Evolutionary conservation across 352 stramenopile genomes (phyloP).

Genomic region (Globisporangium orthogonon): DNA sequence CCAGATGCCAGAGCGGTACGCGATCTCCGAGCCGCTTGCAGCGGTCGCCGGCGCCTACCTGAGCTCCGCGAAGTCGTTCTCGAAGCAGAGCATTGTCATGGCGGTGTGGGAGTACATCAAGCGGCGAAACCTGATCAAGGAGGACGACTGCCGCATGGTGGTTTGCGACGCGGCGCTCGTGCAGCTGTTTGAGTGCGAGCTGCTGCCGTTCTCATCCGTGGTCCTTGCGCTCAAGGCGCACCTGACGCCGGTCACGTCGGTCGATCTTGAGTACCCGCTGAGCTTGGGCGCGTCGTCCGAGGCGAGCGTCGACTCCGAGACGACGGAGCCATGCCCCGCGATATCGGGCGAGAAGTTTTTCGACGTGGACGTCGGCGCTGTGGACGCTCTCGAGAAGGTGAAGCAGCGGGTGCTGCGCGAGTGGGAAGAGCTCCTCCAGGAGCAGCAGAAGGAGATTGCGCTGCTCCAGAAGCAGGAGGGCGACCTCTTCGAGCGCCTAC

Average conservation of each 20-base stretch:
- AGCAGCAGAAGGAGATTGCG: constrained; percentile 55
- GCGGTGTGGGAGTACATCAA: constrained; percentile 80
- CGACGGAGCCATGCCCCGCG: neutral
- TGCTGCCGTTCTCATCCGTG: constrained; percentile 62
- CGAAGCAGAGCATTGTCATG: constrained; percentile 70
- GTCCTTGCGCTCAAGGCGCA: constrained; percentile 63
- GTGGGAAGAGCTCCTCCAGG: constrained; percentile 56
- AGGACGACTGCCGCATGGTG: constrained; percentile 72
- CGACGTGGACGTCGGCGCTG: constrained; percentile 47
- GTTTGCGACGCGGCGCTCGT: constrained; percentile 46
- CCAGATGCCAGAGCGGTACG: constrained; percentile 50
- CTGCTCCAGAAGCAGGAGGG: constrained; percentile 54
- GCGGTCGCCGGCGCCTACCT: constrained; percentile 34
- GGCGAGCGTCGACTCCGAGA: constrained; percentile 8
- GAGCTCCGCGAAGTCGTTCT: constrained; percentile 36
- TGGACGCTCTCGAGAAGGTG: constrained; percentile 38
- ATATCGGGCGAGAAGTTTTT: constrained; percentile 50
- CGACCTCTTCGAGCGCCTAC: constrained; percentile 44
- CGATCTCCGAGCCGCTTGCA: constrained; percentile 40
- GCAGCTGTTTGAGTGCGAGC: constrained; percentile 59
- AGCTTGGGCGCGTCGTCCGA: constrained; percentile 19
- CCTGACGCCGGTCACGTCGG: constrained; percentile 36
- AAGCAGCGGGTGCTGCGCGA: constrained; percentile 31
- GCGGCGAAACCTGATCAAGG: constrained; percentile 64
- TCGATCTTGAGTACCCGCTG: constrained; percentile 63